Evolutionary conservation across 257 asterid genomes (phyloP), one percentile per base, ranked within the genome.

Genomic region (Solanum neorickii): DNA sequence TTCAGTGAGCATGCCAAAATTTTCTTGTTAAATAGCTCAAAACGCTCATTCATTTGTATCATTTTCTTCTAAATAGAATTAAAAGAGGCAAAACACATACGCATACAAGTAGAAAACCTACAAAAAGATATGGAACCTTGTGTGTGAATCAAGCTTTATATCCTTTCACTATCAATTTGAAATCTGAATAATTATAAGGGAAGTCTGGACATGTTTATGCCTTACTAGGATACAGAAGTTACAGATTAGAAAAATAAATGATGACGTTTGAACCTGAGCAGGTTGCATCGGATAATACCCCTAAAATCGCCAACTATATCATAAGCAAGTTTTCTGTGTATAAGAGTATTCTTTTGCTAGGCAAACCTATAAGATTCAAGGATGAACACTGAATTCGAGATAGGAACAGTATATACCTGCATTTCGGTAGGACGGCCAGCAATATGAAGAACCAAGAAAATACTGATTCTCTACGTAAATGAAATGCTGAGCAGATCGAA

Each of bases 391-490:
- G 85, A 18, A 80, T 21, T 80, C 9, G 46, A 80, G 27, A 16
- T 80, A 47, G 62, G 62, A 16, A 49, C 27, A 47, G 10, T 11
- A 59, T 37, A 33, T 87, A 95, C 99, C 99, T 80, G 99, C 97
- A 90, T 73, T 86, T 91, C 89, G 90, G 90, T 97, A 94, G 85
- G 92, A 87, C 68, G 97, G 95, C 99, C 99, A 97, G 85, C 99
- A 98, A 88, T 90, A 97, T 80, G 99, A 95, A 75, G 99, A 94
- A 56, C 99, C 99, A n/a, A 97, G 90, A 90, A 97, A 97, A 88
- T 97, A 97, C 88, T 97, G 99, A 83, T 97, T 97, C 92, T 96
- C 99, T 46, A 97, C 92, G 92, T 97, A 97, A 91, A 97, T 94
- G 88, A 93, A 97, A 89, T 93, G 97, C 88, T 95, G 98, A 44